These are phyloP conservation scores for Litchi chinensis DNA, from an alignment of 345 rosid genomes.

Conservation along the genomic window DNA sequence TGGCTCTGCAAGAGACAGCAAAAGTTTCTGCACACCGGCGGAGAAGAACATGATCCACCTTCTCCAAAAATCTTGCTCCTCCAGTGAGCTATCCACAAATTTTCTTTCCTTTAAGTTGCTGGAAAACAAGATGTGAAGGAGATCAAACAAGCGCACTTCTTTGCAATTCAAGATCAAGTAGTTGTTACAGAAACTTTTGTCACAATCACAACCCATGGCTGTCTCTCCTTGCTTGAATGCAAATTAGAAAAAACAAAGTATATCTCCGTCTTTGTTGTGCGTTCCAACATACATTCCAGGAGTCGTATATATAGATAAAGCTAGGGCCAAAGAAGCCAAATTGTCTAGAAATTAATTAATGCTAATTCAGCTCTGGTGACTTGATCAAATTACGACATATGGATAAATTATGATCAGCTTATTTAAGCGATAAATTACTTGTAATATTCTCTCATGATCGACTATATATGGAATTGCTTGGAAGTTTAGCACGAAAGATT, in stretches of 20 bases:
- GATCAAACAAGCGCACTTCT: slow-evolving; percentile 46
- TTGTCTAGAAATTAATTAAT: too few species aligned
- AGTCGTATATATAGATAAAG: too few species aligned
- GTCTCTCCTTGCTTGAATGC: not conserved
- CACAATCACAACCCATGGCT: slow-evolving; percentile 31
- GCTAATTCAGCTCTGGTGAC: not conserved
- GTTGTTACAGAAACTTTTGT: slow-evolving; percentile 40
- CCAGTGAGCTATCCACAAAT: slow-evolving; percentile 45
- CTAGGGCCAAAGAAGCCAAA: not conserved
- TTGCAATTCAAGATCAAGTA: slow-evolving; percentile 59
- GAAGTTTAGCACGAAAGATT: slow-evolving; percentile 14
- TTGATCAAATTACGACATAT: not conserved
- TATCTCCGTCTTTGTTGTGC: not conserved
- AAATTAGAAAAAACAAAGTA: not conserved
- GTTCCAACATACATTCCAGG: not conserved
- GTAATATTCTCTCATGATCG: not conserved
- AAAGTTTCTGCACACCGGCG: slow-evolving; percentile 42
- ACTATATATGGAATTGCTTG: slow-evolving; percentile 18
- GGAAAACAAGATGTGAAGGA: slow-evolving; percentile 46
- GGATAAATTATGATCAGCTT: too few species aligned
- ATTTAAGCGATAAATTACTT: not conserved
- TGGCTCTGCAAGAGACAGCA: slow-evolving; percentile 41
- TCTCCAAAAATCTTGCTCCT: slow-evolving; percentile 41
- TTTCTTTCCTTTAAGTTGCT: slow-evolving; percentile 40
- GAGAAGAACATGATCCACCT: slow-evolving; percentile 68